These are phyloP conservation scores for Triticum timopheevii DNA, from an alignment of 176 grass and related monocot species.

Conservation along the genomic window DNA sequence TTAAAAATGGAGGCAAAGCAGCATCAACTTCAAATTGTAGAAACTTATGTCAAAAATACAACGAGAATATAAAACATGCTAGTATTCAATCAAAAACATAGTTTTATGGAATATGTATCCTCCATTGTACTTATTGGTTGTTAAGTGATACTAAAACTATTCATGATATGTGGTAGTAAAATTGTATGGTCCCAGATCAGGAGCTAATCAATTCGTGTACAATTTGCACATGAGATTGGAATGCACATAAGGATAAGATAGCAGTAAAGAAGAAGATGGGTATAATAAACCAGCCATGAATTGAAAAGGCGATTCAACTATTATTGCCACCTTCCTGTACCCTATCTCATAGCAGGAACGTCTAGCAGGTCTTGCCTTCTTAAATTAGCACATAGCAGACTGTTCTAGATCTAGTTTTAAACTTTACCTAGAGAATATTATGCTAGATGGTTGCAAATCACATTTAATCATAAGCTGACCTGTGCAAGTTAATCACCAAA, in stretches of 20 bases:
- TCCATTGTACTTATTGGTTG: slow-evolving; percentile 2
- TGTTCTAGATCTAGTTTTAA: slow-evolving; percentile 24
- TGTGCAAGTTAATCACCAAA: slow-evolving; percentile 15
- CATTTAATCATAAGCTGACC: slow-evolving; percentile 23
- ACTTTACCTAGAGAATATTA: not conserved
- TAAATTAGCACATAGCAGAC: slow-evolving; percentile 27
- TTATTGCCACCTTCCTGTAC: slow-evolving; percentile 24
- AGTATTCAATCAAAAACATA: slow-evolving; percentile 17
- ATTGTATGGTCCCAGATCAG: slow-evolving; percentile 12
- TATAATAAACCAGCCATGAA: slow-evolving; percentile 18
- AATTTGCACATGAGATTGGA: slow-evolving; percentile 23
- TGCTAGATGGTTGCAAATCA: slow-evolving; percentile 22
- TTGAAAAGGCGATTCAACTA: slow-evolving; percentile 24
- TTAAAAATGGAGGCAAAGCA: slow-evolving; percentile 4
- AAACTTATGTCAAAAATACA: not conserved
- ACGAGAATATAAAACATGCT: not conserved
- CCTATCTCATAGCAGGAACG: not conserved
- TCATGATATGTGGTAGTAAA: not conserved
- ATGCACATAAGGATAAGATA: slow-evolving; percentile 19
- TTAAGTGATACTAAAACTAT: slow-evolving; percentile 2
- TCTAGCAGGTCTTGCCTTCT: slow-evolving; percentile 21
- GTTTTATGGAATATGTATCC: slow-evolving; percentile 12
- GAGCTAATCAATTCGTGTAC: slow-evolving; percentile 30
- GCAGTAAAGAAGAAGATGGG: not conserved
- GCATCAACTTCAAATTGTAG: not conserved